Conservation (phyloP, 1,284 basidiomycete species). For the Athelia psychrophila region DNA sequence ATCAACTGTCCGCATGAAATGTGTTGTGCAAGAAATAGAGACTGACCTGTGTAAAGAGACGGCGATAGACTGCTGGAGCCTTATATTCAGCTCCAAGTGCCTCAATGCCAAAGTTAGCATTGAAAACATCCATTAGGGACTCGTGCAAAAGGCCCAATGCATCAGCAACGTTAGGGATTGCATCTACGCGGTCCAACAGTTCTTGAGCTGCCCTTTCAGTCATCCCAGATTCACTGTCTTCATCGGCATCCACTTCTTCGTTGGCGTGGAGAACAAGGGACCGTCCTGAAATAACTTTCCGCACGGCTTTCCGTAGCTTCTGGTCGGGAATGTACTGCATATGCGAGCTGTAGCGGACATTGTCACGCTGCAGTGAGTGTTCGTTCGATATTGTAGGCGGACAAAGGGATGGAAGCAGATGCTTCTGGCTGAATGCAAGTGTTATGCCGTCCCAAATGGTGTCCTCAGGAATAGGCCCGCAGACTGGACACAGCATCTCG, state of each 20-base stretch:
- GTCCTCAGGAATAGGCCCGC: conserved; percentile 17
- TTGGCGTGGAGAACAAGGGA: background rate
- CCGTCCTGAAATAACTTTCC: background rate
- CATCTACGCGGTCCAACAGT: background rate
- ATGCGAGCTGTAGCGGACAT: background rate
- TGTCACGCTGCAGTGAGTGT: conserved; percentile 3
- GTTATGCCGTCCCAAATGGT: conserved; percentile 26
- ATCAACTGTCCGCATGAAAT: background rate
- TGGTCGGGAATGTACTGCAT: background rate
- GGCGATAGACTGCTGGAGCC: background rate
- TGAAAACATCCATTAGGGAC: background rate
- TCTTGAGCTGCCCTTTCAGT: background rate
- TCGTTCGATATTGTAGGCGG: conserved; percentile 17
- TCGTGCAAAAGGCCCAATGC: background rate
- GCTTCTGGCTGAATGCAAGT: conserved; percentile 20
- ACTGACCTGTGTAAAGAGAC: background rate
- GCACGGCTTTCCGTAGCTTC: background rate
- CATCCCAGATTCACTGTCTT: background rate
- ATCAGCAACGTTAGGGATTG: background rate
- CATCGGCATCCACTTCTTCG: background rate
- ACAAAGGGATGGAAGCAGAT: conserved; percentile 14
- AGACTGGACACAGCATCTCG: conserved; percentile 18
- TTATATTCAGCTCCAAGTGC: background rate
- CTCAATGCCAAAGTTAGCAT: background rate
- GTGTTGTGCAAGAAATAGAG: background rate